Percentiles rank a stretch among this genome's conserved stretches.
phyloP scores from a whole-genome alignment of 257 asterid genomes.

The Penstemon davidsonii region DNA sequence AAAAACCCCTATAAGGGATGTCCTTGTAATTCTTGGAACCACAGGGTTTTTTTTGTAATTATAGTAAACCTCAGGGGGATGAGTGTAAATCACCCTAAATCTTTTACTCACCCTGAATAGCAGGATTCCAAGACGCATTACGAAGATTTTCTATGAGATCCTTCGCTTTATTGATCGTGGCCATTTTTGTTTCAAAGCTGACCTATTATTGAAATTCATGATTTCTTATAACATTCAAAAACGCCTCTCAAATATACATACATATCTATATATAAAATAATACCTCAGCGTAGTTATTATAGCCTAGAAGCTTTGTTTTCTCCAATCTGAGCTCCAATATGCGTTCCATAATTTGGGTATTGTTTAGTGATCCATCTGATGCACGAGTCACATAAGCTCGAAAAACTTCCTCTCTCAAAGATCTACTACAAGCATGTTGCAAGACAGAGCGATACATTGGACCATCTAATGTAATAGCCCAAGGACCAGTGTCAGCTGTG shows the following conservation, averaged over 20 bases:
- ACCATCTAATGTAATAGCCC: constrained; percentile 72
- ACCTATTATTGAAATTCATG: constrained; percentile 28
- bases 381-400: constrained; percentile 77
- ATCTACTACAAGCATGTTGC: constrained; percentile 66
- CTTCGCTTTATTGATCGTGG: constrained; percentile 45
- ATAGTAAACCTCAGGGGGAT: too few species aligned
- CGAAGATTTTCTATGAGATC: constrained; percentile 51
- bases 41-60: too few species aligned
- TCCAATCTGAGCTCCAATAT: constrained; percentile 73
- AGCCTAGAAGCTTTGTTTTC: constrained; percentile 74
- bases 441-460: constrained; percentile 63
- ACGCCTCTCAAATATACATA: not conserved
- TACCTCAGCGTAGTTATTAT: constrained; percentile 78
- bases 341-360: constrained; percentile 62
- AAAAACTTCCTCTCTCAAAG: constrained; percentile 75
- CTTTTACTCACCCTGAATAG: constrained; percentile 33
- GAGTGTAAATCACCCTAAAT: too few species aligned
- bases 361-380: constrained; percentile 67
- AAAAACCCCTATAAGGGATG: too few species aligned
- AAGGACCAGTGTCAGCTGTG: constrained; percentile 74
- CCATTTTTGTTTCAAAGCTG: constrained; percentile 50
- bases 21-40: too few species aligned
- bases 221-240: not conserved
- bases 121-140: constrained; percentile 45
- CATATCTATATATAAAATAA: not conserved